A percentile compares a stretch with the other conserved stretches of the same genome.
Evolutionary conservation across 2,329 filamentous ascomycete species (phyloP).

Genomic region (Ascochyta koolunga): DNA sequence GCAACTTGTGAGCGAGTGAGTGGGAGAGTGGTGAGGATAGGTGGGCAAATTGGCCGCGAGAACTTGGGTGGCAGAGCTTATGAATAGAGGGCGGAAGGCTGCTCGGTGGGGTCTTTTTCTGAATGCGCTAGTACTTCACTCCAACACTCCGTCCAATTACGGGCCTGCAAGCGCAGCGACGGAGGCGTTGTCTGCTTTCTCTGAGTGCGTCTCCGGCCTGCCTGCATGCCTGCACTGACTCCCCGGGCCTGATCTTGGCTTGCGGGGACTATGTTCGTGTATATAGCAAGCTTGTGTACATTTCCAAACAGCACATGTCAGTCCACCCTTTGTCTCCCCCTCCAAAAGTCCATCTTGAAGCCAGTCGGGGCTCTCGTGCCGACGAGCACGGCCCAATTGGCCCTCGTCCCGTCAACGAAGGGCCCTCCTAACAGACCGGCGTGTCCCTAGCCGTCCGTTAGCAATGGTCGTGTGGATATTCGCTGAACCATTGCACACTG

Average conservation of each 20-base stretch:
- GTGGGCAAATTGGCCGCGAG: slow-evolving; percentile 24
- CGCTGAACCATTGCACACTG: slow-evolving; percentile 25
- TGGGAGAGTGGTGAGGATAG: slow-evolving; percentile 16
- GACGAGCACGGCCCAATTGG: slow-evolving; percentile 22
- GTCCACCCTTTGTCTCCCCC: slow-evolving; percentile 22
- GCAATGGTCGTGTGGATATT: slow-evolving; percentile 29
- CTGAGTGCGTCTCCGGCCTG: slow-evolving; percentile 26
- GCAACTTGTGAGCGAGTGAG: slow-evolving; percentile 33
- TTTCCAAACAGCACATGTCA: slow-evolving; percentile 27
- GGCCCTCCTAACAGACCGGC: slow-evolving; percentile 9
- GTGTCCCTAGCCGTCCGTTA: slow-evolving; percentile 15
- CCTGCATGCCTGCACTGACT: slow-evolving; percentile 25
- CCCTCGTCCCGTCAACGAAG: slow-evolving; percentile 1
- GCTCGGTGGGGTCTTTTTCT: slow-evolving; percentile 45
- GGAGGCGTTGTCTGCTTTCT: slow-evolving; percentile 29
- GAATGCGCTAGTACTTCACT: slow-evolving; percentile 44
- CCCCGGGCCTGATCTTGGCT: slow-evolving; percentile 21
- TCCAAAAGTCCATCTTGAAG: slow-evolving; percentile 25
- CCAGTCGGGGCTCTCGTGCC: slow-evolving; percentile 13
- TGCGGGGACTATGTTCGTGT: slow-evolving; percentile 29
- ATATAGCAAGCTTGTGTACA: slow-evolving; percentile 17
- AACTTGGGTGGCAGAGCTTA: slow-evolving; percentile 40
- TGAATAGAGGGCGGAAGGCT: slow-evolving; percentile 39
- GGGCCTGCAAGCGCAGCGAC: slow-evolving; percentile 33
- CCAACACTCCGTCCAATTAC: slow-evolving; percentile 36